These are phyloP conservation scores for Tuber calosporum DNA, from an alignment of 495 filamentous ascomycete genomes.

Conservation along the genomic window DNA sequence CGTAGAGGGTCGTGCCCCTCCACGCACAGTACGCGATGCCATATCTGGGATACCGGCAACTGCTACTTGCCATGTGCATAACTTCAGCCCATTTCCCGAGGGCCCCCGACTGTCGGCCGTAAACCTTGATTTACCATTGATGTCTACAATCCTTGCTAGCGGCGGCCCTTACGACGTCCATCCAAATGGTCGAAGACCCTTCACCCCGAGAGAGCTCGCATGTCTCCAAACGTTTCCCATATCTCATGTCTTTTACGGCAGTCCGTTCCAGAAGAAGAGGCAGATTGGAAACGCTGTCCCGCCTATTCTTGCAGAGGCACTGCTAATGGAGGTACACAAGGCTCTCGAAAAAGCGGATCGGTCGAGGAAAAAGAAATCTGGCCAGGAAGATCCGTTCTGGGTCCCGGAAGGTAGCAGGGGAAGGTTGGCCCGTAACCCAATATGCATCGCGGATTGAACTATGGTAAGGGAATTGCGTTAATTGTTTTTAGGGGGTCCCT, in stretches of 20 bases:
- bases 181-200: slow-evolving; percentile 58
- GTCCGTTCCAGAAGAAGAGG: slow-evolving; percentile 47
- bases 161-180: slow-evolving; percentile 64
- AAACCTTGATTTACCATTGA: slow-evolving; percentile 50
- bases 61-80: slow-evolving; percentile 45
- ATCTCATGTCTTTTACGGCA: slow-evolving; percentile 53
- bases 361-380: slow-evolving; percentile 23
- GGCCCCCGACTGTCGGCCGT: slow-evolving; percentile 36
- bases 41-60: slow-evolving; percentile 47
- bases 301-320: slow-evolving; percentile 52
- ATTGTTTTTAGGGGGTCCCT: background rate
- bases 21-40: slow-evolving; percentile 40
- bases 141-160: slow-evolving; percentile 59
- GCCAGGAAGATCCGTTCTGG: background rate
- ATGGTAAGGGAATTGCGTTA: background rate
- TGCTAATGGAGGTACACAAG: slow-evolving; percentile 55
- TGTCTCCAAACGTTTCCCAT: slow-evolving; percentile 67
- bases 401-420: background rate
- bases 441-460: background rate
- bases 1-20: slow-evolving; percentile 34
- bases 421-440: background rate
- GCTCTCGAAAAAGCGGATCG: slow-evolving; percentile 55
- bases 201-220: slow-evolving; percentile 67
- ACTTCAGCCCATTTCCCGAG: slow-evolving; percentile 43
- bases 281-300: slow-evolving; percentile 90